Percentiles rank a stretch among this genome's conserved stretches.
phyloP scores from a whole-genome alignment of 176 grass and related monocot species.

The Oryza glaberrima region DNA sequence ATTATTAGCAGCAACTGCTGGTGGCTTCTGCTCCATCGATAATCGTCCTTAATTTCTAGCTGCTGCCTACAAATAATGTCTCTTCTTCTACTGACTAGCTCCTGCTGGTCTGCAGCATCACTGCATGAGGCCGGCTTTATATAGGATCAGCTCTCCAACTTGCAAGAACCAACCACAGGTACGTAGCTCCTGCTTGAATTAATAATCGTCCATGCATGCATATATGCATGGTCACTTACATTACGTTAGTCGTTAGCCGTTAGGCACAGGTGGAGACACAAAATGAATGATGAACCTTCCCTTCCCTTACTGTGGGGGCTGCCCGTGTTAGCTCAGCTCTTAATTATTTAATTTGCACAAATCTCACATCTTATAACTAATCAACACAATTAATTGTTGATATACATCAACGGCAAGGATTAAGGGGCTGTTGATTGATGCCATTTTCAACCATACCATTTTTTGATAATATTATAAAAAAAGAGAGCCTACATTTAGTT shows the following conservation, averaged over 20 bases:
- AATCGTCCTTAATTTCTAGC: no score
- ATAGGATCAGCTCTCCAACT: background rate
- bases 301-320: background rate
- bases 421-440: background rate
- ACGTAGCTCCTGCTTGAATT: background rate
- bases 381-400: background rate
- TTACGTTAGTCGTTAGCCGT: background rate
- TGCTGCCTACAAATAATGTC: no score
- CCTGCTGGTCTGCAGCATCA: background rate
- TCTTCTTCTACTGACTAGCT: no score
- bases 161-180: no score
- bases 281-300: background rate
- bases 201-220: background rate
- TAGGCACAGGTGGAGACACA: background rate
- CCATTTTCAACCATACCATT: no score
- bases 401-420: background rate
- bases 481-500: no score
- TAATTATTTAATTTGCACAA: background rate
- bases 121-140: background rate
- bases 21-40: background rate
- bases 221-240: background rate
- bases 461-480: no score
- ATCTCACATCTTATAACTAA: background rate
- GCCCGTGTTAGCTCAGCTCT: background rate
- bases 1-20: no score